phyloP scores from a whole-genome alignment of 331 rosid genomes.

The Rosa hybrid region DNA sequence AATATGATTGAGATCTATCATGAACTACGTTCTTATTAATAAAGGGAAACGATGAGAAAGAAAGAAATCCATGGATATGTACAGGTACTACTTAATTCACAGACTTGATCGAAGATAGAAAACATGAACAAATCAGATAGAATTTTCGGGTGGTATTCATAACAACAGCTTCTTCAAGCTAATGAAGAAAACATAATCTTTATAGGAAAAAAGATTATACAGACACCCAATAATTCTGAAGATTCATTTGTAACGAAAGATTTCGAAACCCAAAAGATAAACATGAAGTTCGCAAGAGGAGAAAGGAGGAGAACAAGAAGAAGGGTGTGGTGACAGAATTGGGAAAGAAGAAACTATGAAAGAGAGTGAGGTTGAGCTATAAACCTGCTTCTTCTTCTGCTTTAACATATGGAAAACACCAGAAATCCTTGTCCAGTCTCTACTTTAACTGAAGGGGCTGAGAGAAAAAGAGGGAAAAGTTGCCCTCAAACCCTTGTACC shows the following conservation, averaged over 20 bases:
- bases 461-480: constrained; percentile 54
- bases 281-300: constrained; percentile 10
- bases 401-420: constrained; percentile 59
- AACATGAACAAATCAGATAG: not conserved
- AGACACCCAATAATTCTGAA: not conserved
- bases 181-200: constrained; percentile 4
- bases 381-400: constrained; percentile 44
- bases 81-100: not conserved
- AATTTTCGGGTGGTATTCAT: not conserved
- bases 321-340: not conserved
- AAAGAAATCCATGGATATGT: constrained; percentile 11
- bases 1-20: constrained; percentile 4
- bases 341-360: constrained; percentile 48
- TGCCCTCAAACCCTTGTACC: constrained; percentile 47
- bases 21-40: not conserved
- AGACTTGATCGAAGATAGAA: constrained; percentile 1
- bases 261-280: constrained; percentile 36
- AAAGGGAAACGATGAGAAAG: not conserved
- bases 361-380: constrained; percentile 44
- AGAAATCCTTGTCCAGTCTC: constrained; percentile 37
- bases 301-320: constrained; percentile 12
- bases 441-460: constrained; percentile 67
- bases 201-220: not conserved
- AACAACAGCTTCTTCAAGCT: constrained; percentile 10
- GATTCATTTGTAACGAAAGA: not conserved